phyloP scores from a whole-genome alignment of 164 flowering plant genomes.

The Pachysandra terminalis region DNA sequence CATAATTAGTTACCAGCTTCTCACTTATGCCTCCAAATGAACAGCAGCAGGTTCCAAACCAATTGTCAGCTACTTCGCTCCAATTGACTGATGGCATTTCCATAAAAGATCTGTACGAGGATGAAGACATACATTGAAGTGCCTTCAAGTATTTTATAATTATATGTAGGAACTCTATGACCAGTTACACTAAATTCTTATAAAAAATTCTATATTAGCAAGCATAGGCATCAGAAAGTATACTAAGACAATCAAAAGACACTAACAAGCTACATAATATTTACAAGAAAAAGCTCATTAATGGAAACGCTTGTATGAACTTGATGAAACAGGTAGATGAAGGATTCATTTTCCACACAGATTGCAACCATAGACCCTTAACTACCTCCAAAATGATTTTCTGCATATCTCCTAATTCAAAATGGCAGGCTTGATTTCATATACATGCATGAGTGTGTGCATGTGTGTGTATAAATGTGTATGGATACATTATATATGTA shows the following conservation, averaged over 20 bases:
- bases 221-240: neutral
- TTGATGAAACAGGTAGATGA: too few relatives aligned
- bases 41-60: constrained; percentile 97
- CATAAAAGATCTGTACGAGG: constrained; percentile 46
- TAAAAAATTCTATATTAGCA: neutral
- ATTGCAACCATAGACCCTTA: neutral
- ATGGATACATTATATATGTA: too few relatives aligned
- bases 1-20: constrained; percentile 67
- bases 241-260: neutral
- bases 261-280: neutral
- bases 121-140: constrained; percentile 9
- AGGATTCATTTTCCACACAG: too few relatives aligned
- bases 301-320: neutral
- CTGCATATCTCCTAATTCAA: too few relatives aligned
- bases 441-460: too few relatives aligned
- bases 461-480: too few relatives aligned
- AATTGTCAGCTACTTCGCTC: constrained; percentile 93
- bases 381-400: too few relatives aligned
- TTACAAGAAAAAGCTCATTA: neutral
- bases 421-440: neutral
- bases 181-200: too few relatives aligned
- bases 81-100: constrained; percentile 91
- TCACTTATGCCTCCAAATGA: constrained; percentile 95
- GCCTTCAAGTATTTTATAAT: neutral
- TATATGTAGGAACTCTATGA: neutral